Evolutionary conservation across 192 early-diverging fungal species (phyloP).

Genomic region (Ambispora gerdemannii): DNA sequence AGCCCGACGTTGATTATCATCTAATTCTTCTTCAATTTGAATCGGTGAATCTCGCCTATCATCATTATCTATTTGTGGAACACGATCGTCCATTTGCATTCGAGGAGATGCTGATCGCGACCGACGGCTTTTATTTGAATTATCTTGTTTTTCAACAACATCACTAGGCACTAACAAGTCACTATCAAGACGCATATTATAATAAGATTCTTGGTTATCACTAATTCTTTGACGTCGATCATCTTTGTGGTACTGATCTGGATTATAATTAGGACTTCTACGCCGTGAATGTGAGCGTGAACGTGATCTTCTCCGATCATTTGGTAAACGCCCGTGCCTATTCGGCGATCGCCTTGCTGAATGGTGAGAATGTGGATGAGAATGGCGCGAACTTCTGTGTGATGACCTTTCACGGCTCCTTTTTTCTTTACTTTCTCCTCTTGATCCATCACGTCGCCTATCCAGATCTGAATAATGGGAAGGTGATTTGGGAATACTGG

Average conservation of each 20-base stretch:
- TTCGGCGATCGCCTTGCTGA: slow-evolving; percentile 11
- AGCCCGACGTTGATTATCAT: background rate
- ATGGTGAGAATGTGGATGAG: background rate
- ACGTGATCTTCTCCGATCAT: slow-evolving; percentile 1
- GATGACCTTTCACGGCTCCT: slow-evolving; percentile 10
- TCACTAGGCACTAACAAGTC: background rate
- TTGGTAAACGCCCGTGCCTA: background rate
- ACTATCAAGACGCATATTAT: background rate
- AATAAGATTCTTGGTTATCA: slow-evolving; percentile 9
- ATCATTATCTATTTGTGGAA: too few species aligned
- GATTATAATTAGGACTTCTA: slow-evolving; percentile 7
- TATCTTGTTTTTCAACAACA: background rate
- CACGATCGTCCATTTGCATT: background rate
- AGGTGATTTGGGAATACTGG: slow-evolving; percentile 5
- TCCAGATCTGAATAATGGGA: slow-evolving; percentile 14
- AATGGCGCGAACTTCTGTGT: background rate
- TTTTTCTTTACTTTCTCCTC: too few species aligned
- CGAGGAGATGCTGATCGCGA: background rate
- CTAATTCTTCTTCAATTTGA: background rate
- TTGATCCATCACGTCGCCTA: slow-evolving; percentile 4
- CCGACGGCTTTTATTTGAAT: background rate
- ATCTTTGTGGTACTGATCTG: background rate
- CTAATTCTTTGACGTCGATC: slow-evolving; percentile 10
- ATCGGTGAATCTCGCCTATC: background rate
- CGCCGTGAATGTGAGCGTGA: slow-evolving; percentile 8